phyloP scores from a whole-genome alignment of 257 asterid species.

The Penstemon barbatus region DNA sequence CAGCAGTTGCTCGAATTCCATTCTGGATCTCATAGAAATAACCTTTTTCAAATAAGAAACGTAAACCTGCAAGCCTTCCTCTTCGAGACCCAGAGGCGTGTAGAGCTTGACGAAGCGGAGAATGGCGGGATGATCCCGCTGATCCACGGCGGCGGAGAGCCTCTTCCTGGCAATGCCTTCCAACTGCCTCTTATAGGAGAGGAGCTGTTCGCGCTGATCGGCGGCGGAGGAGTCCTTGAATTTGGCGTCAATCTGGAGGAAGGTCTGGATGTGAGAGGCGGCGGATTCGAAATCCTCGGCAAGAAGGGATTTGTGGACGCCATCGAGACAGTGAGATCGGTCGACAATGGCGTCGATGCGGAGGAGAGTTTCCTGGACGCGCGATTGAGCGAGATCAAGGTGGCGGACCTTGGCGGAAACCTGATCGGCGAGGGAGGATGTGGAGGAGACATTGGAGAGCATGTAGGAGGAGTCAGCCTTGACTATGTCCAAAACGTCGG shows the following conservation, averaged over 20 bases:
- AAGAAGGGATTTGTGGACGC: constrained; percentile 53
- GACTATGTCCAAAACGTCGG: neutral
- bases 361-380: constrained; percentile 76
- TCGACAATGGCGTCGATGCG: constrained; percentile 36
- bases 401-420: constrained; percentile 15
- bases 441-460: constrained; percentile 71
- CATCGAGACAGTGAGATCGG: neutral
- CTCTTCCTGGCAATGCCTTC: constrained; percentile 69
- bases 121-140: constrained; percentile 72
- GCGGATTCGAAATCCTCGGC: constrained; percentile 87
- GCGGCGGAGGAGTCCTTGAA: constrained; percentile 66
- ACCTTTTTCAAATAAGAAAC: constrained; percentile 71
- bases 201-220: constrained; percentile 85
- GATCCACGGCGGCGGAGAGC: constrained; percentile 68
- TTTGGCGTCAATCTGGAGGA: constrained; percentile 78
- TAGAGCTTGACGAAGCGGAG: constrained; percentile 76
- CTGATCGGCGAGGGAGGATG: constrained; percentile 38
- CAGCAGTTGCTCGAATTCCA: constrained; percentile 73
- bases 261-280: constrained; percentile 65
- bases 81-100: constrained; percentile 78
- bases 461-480: constrained; percentile 32
- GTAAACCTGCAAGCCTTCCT: constrained; percentile 81
- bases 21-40: constrained; percentile 63
- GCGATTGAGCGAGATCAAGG: constrained; percentile 69
- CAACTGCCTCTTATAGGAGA: constrained; percentile 74